Evolutionary conservation across 2,329 filamentous ascomycete genomes (phyloP), one percentile per base, ranked within the genome.

Genomic region (Venturia asperata): DNA sequence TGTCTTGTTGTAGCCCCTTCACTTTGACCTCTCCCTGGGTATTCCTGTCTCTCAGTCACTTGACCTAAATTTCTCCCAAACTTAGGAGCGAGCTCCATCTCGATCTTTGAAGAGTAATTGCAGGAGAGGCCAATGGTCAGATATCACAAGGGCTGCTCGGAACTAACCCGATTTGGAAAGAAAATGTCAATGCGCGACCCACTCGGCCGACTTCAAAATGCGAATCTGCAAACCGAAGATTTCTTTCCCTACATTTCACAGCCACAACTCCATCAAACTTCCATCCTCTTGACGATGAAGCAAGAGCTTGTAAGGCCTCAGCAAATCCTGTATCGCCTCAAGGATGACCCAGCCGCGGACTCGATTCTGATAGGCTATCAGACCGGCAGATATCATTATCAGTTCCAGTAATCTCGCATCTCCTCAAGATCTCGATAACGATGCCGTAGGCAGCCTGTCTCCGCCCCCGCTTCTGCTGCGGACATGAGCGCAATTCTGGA

Each of bases 391-490:
- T 58, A 58, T 37, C 52, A n/a, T 10, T 37, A 21, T 58, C 30
- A 15, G 52, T 27, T 58, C 30, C 30, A 58, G 37, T 5, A 37
- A 58, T 58, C 52, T 37, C 49, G 24, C 19, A 15, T 15, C 15
- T 34, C 17, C 19, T 13, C 13, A n/a, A 58, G 52, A 15, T 37
- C 52, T n/a, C 37, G 52, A 58, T 58, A 58, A 58, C 27, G 52
- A 58, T 58, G 52, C 52, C 52, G 52, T 19, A 58, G 52, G 52
- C 52, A 37, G 52, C 19, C 19, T 21, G 30, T 52, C 52, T 58
- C 30, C 30, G 30, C 30, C 52, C 37, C 52, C 52, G n/a, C 52
- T 37, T 58, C 15, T 37, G 17, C 30, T 9, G n/a, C 52, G 52
- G 52, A 37, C 5, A 37, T 37, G 52, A 37, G 52, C 52, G 52